Evolutionary conservation across 1,139 yeast genomes (phyloP), one percentile per base, ranked within the genome.

Genomic region (Scheffersomyces segobiensis): DNA sequence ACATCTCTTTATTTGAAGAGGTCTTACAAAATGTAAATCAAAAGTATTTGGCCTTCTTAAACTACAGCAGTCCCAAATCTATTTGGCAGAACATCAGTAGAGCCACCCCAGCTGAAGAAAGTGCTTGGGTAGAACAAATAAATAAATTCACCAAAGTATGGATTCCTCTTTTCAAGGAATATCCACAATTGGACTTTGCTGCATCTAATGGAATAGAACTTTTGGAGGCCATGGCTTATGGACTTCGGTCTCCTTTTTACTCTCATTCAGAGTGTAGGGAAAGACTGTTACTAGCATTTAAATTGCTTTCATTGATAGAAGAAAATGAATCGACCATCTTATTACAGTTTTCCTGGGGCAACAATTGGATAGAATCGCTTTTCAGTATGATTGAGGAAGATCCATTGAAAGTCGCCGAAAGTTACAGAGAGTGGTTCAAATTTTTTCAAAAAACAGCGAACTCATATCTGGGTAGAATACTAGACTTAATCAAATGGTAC

Each of bases 401-500:
- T 32, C 42, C 42, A 32, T 32, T 17, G 42, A 32, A 10, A 12
- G 42, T 32, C 17, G 42, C 42, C 8, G 42, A 32, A 32, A 32
- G 42, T 32, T 32, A 32, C 17, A 32, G 42, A 32, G 42, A 12
- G 42, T 32, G 42, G 42, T 32, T 32, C 12, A 32, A 32, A 17
- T 32, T 7, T 32, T 32, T 32, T 32, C 42, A 32, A 32, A 17
- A 32, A 32, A 32, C 42, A 10, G 12, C 8, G 42, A 12, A 32
- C 42, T 32, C 42, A 8, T 32, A 12, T 32, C 42, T 32, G 42
- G 42, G 12, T 7, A 32, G 42, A 32, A 32, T 48, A 21, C 6
- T 26, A 3, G 56, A 61, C 2, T 50, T 68, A 20, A 54, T 67
- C 12, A 60, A 63, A n/a, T 74, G 78, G 78, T 75, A 75, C 58